phyloP scores from a whole-genome alignment of 768 basidiomycete species.

The Agaricus sinodeliciosus region DNA sequence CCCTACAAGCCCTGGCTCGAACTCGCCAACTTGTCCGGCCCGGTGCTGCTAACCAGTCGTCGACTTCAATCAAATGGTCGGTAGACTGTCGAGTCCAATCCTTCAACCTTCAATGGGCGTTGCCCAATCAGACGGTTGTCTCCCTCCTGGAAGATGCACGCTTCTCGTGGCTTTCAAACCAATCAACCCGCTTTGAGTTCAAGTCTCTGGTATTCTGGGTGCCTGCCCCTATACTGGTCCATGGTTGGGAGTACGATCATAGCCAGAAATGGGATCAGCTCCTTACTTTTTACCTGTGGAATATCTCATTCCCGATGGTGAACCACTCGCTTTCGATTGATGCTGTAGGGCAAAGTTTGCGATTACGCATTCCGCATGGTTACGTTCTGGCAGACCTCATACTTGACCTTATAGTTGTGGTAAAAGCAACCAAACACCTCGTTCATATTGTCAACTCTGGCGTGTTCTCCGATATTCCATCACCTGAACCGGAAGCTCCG shows the following conservation, averaged over 20 bases:
- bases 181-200: conserved; percentile 27
- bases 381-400: conserved; percentile 74
- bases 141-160: conserved; percentile 36
- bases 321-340: conserved; percentile 32
- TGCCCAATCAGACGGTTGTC: conserved; percentile 44
- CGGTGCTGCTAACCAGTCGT: background rate
- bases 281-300: conserved; percentile 48
- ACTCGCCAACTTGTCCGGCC: conserved; percentile 11
- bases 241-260: conserved; percentile 24
- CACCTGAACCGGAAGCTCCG: conserved; percentile 64
- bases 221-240: conserved; percentile 34
- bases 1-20: conserved; percentile 33
- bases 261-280: conserved; percentile 72
- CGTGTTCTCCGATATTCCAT: conserved; percentile 45
- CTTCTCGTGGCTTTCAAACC: conserved; percentile 17
- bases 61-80: background rate
- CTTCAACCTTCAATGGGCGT: conserved; percentile 39
- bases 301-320: conserved; percentile 27
- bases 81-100: conserved; percentile 17
- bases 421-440: conserved; percentile 75
- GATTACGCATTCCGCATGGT: conserved; percentile 73
- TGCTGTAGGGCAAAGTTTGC: conserved; percentile 55
- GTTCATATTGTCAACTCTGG: conserved; percentile 45
- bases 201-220: conserved; percentile 51
- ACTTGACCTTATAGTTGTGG: conserved; percentile 56